These are phyloP conservation scores for Penicillium nucicola DNA, from an alignment of 495 filamentous ascomycete species.

Conservation along the genomic window DNA sequence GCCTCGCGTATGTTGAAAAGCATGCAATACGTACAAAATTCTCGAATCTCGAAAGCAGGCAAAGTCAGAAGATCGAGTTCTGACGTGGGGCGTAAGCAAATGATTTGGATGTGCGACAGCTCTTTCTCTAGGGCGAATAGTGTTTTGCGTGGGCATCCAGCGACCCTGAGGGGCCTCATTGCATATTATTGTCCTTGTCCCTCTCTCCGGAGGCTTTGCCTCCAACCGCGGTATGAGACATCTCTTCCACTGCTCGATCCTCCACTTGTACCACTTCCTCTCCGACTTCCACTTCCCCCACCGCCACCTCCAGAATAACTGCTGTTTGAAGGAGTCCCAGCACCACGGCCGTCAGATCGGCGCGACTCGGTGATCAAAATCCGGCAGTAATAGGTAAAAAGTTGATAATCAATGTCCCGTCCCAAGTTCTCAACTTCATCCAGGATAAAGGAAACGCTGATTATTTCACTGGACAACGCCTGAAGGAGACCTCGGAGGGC, in stretches of 20 bases:
- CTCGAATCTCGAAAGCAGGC: too few relatives aligned
- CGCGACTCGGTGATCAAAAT: not conserved
- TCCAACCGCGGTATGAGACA: not conserved
- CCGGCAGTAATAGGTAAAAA: conserved; percentile 1
- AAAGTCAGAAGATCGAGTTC: too few relatives aligned
- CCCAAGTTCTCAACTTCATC: not conserved
- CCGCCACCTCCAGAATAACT: not conserved
- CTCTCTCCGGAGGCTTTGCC: not conserved
- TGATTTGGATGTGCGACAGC: too few relatives aligned
- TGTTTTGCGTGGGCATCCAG: too few relatives aligned
- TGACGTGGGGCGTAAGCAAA: too few relatives aligned
- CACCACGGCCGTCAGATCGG: not conserved
- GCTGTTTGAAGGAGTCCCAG: not conserved
- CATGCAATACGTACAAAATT: too few relatives aligned
- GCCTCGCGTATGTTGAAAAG: too few relatives aligned
- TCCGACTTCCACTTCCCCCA: not conserved
- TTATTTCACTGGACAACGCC: not conserved
- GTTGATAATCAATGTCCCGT: not conserved
- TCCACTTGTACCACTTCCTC: not conserved
- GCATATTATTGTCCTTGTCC: too few relatives aligned
- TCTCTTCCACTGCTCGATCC: not conserved
- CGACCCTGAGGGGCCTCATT: too few relatives aligned
- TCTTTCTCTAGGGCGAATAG: too few relatives aligned
- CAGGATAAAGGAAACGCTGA: not conserved
- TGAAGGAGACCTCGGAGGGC: not conserved